Percentiles rank a stretch among this genome's conserved stretches.
Conservation (phyloP, 768 basidiomycete genomes). For the Leccinellum luteum region DNA sequence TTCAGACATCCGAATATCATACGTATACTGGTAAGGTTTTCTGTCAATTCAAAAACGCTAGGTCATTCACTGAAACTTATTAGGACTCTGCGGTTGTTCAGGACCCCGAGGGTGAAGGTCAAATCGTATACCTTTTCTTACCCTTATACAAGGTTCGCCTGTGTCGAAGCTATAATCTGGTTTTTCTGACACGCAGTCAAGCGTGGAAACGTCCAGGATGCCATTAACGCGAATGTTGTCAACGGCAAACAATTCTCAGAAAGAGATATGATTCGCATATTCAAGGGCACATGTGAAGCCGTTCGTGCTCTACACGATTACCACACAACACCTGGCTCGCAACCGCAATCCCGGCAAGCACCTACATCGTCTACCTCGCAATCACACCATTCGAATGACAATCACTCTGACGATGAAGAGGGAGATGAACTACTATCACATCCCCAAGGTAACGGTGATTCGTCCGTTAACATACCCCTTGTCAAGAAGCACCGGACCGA, state of each 20-base stretch:
- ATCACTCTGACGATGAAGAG: slow-evolving; percentile 53
- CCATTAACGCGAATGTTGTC: slow-evolving; percentile 82
- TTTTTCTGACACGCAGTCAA: slow-evolving; percentile 29
- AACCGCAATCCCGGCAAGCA: slow-evolving; percentile 22
- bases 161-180: background rate
- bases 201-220: slow-evolving; percentile 94
- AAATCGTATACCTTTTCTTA: slow-evolving; percentile 95
- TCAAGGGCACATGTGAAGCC: slow-evolving; percentile 93
- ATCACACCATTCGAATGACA: slow-evolving; percentile 14
- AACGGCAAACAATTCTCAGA: slow-evolving; percentile 85
- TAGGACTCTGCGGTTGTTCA: slow-evolving; percentile 94
- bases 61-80: background rate
- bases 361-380: slow-evolving; percentile 24
- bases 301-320: slow-evolving; percentile 94
- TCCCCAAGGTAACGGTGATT: slow-evolving; percentile 61
- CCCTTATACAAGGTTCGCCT: slow-evolving; percentile 81
- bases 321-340: slow-evolving; percentile 44
- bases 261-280: slow-evolving; percentile 81
- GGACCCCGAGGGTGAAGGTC: slow-evolving; percentile 88
- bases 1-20: slow-evolving; percentile 94
- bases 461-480: slow-evolving; percentile 52
- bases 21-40: slow-evolving; percentile 67
- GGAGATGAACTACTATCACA: slow-evolving; percentile 72
- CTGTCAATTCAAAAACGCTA: background rate
- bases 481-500: slow-evolving; percentile 52